Percentiles rank a stretch among this genome's conserved stretches.
phyloP scores from a whole-genome alignment of 192 early-diverging fungal genomes.

The Dispira simplex region DNA sequence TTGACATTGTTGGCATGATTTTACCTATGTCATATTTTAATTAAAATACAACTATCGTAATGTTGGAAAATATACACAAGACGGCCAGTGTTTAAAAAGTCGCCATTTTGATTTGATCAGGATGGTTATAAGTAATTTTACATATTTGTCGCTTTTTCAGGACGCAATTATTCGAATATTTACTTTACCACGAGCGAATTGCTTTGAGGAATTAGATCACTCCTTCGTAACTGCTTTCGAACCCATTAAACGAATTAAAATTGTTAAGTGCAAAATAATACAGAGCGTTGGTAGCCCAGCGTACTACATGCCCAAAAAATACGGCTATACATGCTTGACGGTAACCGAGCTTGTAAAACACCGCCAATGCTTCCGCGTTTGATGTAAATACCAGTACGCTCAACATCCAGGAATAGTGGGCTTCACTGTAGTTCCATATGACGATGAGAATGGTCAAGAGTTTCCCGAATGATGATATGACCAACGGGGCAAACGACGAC shows the following conservation, averaged over 20 bases:
- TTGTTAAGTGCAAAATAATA: not conserved
- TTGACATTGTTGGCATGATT: too few relatives aligned
- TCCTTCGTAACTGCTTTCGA: too few relatives aligned
- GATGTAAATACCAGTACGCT: constrained; percentile 60
- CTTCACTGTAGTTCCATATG: constrained; percentile 78
- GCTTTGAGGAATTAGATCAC: too few relatives aligned
- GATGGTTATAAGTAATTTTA: too few relatives aligned
- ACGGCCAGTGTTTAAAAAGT: too few relatives aligned
- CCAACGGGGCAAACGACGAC: constrained; percentile 39
- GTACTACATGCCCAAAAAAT: not conserved
- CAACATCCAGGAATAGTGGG: constrained; percentile 70
- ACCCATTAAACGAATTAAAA: not conserved
- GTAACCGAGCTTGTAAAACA: not conserved
- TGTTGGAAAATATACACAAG: too few relatives aligned
- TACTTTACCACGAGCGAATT: too few relatives aligned
- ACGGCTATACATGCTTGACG: not conserved
- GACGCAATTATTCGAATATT: too few relatives aligned
- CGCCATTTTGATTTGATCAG: too few relatives aligned
- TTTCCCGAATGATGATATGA: constrained; percentile 77
- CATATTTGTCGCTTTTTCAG: too few relatives aligned
- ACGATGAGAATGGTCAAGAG: constrained; percentile 77
- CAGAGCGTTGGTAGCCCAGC: constrained; percentile 1
- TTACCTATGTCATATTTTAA: too few relatives aligned
- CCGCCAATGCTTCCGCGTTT: constrained; percentile 47
- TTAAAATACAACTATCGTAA: too few relatives aligned